Percentiles rank a stretch among this genome's conserved stretches.
Evolutionary conservation across 257 asterid genomes (phyloP).

Genomic region (Jasminum sambac): DNA sequence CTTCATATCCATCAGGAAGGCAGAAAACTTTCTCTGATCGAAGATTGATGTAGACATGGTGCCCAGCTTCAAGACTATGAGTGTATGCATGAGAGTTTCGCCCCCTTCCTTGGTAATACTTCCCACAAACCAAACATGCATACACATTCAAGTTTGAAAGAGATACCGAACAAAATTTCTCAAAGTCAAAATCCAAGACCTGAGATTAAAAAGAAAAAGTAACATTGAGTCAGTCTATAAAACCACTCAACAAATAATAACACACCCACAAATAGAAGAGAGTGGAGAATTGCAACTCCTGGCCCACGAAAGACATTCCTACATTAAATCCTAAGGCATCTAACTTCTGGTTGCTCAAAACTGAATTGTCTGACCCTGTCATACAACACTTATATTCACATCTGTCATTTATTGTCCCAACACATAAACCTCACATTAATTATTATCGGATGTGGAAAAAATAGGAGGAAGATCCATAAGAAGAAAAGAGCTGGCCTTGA

Average conservation of each 20-base stretch:
- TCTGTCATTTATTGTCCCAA: neutral
- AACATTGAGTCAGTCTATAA: neutral
- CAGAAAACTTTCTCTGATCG: slow-evolving; percentile 91
- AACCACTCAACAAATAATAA: neutral
- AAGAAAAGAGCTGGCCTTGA: neutral
- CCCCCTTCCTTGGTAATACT: slow-evolving; percentile 97
- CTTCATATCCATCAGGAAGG: slow-evolving; percentile 99
- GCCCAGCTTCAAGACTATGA: slow-evolving; percentile 97
- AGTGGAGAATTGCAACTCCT: neutral
- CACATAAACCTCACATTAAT: neutral
- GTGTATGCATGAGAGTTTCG: slow-evolving; percentile 94
- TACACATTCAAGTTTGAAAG: slow-evolving; percentile 92
- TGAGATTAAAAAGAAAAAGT: slow-evolving; percentile 29
- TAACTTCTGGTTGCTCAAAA: neutral
- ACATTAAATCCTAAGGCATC: neutral
- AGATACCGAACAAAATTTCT: slow-evolving; percentile 93
- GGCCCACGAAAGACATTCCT: neutral
- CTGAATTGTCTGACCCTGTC: neutral
- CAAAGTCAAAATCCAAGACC: slow-evolving; percentile 98
- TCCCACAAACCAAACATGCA: slow-evolving; percentile 97
- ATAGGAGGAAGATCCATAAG: neutral
- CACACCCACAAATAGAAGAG: neutral
- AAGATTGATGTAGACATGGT: slow-evolving; percentile 94
- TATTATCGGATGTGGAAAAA: neutral
- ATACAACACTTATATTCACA: neutral